Evolutionary conservation across 805 yeast genomes (phyloP), one percentile per base, ranked within the genome.

Genomic region (Metahyphopichia silvanorum): DNA sequence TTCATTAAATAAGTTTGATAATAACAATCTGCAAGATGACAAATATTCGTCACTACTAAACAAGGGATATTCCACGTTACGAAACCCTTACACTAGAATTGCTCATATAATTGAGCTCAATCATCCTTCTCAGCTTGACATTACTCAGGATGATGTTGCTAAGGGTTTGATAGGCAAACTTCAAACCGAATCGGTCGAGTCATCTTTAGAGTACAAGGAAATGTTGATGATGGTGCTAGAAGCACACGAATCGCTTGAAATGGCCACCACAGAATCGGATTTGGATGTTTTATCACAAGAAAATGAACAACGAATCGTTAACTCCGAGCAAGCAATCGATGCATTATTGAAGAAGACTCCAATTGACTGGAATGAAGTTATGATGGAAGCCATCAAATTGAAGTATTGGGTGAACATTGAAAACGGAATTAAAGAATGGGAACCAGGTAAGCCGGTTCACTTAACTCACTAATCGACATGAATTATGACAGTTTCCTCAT

Each of bases 371-470:
- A 75, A 77, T 8, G 48, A 56, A 1, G 82, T 91, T 10, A 78
- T 82, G 31, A 58, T 71, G 33, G 79, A 78, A 38, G 81, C 94
- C 1, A 75, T 87, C 16, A 75, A 74, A 42, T 61, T 91, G 40
- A 85, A 85, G 54, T 91, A 88, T 53, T 88, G 96, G 95, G 68
- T 70, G 30, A 89, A 85, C 51, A 77, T 91, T 21, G 76, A 76
- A 30, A 72, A 72, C 25, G 87, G 86, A 5, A 71, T 88, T 27
- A 78, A 76, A 55, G 87, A 82, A 30, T 82, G 93, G 91, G 82
- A 79, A 43, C 76, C 80, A 1, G 86, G 86, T 14, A 72, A 76
- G 48, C 78, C 80, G 4, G 76, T 81, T 4, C 74, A 68, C 33
- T 57, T 82, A 47, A 76, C 82, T n/a, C 87, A 82, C 51, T 80